These are phyloP conservation scores for Penicillium thymicola DNA, from an alignment of 2,329 filamentous ascomycete genomes.

Conservation along the genomic window DNA sequence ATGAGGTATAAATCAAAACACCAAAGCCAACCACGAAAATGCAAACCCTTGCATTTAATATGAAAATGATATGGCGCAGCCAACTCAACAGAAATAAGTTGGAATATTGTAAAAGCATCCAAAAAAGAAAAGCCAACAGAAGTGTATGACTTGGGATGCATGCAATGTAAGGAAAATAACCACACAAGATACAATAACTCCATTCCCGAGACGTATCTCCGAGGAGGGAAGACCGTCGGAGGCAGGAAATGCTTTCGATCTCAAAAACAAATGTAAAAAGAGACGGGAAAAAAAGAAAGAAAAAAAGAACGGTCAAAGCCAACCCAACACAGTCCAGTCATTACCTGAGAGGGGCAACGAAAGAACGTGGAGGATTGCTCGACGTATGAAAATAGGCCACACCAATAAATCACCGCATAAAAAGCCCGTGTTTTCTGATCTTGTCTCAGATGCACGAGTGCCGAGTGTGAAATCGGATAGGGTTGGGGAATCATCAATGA, in stretches of 20 bases:
- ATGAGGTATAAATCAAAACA: background rate
- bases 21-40: background rate
- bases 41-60: background rate
- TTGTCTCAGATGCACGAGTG: background rate
- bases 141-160: background rate
- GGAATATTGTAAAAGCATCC: background rate
- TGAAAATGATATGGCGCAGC: background rate
- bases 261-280: background rate
- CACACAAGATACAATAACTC: background rate
- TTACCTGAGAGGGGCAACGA: background rate
- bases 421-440: background rate
- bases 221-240: background rate
- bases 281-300: background rate
- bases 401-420: background rate
- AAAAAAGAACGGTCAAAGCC: background rate
- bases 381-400: background rate
- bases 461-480: background rate
- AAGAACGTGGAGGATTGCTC: background rate
- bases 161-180: background rate
- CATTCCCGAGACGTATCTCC: background rate
- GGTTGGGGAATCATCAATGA: constrained; percentile 2
- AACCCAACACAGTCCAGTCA: background rate
- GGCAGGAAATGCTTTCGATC: background rate
- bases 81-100: background rate
- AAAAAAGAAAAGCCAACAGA: background rate